Conservation (phyloP, 768 basidiomycete genomes). For the Cubamyces sp. region DNA sequence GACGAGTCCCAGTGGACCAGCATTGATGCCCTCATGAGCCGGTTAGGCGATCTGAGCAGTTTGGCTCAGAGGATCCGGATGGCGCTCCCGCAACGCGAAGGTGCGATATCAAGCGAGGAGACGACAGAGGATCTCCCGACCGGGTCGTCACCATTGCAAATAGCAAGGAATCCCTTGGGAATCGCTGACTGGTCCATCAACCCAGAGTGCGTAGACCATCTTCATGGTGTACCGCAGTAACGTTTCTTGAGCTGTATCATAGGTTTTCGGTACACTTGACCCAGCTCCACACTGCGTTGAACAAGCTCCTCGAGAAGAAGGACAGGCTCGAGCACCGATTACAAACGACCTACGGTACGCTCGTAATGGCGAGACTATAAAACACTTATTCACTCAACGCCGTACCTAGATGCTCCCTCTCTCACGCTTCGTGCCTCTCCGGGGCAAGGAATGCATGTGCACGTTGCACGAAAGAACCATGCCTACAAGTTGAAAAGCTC, state of each 20-base stretch:
- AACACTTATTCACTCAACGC: not conserved
- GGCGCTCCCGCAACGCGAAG: conserved; percentile 22
- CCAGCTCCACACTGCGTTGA: conserved; percentile 52
- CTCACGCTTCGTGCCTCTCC: conserved; percentile 71
- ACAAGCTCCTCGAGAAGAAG: conserved; percentile 48
- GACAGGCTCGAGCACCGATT: conserved; percentile 58
- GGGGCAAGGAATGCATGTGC: conserved; percentile 75
- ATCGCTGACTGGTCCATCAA: conserved; percentile 60
- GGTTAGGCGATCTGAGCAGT: conserved; percentile 51
- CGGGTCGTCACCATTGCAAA: conserved; percentile 29
- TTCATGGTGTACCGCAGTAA: not conserved
- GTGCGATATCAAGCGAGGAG: not conserved
- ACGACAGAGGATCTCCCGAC: conserved; percentile 3
- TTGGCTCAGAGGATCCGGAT: conserved; percentile 61
- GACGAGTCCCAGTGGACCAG: conserved; percentile 54
- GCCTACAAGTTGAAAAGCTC: conserved; percentile 50
- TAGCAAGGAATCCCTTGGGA: conserved; percentile 29
- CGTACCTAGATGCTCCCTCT: conserved; percentile 63
- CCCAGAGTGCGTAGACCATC: conserved; percentile 54
- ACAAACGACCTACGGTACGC: conserved; percentile 57
- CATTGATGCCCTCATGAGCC: conserved; percentile 55
- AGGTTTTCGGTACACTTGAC: conserved; percentile 65
- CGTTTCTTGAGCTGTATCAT: not conserved
- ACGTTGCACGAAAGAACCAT: conserved; percentile 70
- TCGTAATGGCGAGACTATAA: not conserved